These are phyloP conservation scores for Hymenotorrendiella dingleyae DNA, from an alignment of 2,329 filamentous ascomycete genomes.

Conservation along the genomic window DNA sequence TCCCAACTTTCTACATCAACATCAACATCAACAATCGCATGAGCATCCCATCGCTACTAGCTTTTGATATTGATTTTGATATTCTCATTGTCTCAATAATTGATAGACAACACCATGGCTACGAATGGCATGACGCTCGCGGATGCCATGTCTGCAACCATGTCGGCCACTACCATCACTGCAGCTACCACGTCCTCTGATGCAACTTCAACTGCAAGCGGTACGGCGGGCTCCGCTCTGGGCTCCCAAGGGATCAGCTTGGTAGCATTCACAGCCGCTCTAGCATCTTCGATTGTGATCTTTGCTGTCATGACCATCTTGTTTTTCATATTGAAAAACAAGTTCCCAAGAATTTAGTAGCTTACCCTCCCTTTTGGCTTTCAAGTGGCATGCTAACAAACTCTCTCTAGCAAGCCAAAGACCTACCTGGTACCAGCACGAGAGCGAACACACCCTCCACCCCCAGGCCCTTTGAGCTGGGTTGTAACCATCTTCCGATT, in stretches of 20 bases:
- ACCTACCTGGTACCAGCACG: slow-evolving; percentile 82
- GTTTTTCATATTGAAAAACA: slow-evolving; percentile 74
- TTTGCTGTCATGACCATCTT: slow-evolving; percentile 48
- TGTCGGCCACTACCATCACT: not conserved
- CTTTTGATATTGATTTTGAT: too few species aligned
- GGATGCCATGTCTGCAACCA: too few species aligned
- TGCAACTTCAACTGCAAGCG: not conserved
- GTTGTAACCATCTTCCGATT: slow-evolving; percentile 59
- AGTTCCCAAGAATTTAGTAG: slow-evolving; percentile 77
- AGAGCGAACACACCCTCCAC: slow-evolving; percentile 73
- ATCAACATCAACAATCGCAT: too few species aligned
- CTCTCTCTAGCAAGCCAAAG: slow-evolving; percentile 59
- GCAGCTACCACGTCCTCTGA: slow-evolving; percentile 1
- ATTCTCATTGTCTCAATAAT: too few species aligned
- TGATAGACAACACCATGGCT: too few species aligned
- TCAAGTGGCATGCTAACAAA: slow-evolving; percentile 11
- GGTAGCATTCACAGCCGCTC: slow-evolving; percentile 28
- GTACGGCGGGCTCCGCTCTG: slow-evolving; percentile 18
- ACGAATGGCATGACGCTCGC: too few species aligned
- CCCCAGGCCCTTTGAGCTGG: slow-evolving; percentile 44
- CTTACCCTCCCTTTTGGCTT: slow-evolving; percentile 27
- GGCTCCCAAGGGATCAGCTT: slow-evolving; percentile 26
- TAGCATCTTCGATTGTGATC: slow-evolving; percentile 27
- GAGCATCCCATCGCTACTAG: too few species aligned
- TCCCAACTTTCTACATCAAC: too few species aligned